phyloP scores from a whole-genome alignment of 768 basidiomycete species.

The Kwoniella mangroviensis region DNA sequence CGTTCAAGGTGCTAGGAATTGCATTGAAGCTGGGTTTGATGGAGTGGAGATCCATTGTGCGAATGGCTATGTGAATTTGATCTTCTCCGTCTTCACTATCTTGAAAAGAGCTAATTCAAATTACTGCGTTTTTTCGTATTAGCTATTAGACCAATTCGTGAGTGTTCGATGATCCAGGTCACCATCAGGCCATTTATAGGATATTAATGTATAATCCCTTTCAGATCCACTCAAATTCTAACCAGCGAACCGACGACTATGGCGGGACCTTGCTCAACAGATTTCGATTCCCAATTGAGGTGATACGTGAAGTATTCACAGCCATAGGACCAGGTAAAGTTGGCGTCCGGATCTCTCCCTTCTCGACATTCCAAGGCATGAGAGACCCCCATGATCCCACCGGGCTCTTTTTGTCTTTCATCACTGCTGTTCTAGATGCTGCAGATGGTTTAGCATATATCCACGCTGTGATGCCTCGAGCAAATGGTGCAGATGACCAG shows the following conservation, averaged over 20 bases:
- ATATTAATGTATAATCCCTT: constrained; percentile 63
- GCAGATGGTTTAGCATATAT: constrained; percentile 17
- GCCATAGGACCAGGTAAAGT: constrained; percentile 65
- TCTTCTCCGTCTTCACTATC: too few species aligned
- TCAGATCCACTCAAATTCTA: constrained; percentile 63
- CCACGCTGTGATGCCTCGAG: constrained; percentile 12
- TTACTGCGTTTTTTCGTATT: constrained; percentile 42
- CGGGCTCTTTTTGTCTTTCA: constrained; percentile 5
- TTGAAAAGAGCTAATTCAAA: constrained; percentile 17
- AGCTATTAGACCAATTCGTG: constrained; percentile 65
- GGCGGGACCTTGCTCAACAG: constrained; percentile 71
- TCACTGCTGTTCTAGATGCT: constrained; percentile 12
- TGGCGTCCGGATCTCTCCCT: constrained; percentile 67
- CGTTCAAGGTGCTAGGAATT: constrained; percentile 66
- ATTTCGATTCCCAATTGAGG: constrained; percentile 64
- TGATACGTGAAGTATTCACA: constrained; percentile 57
- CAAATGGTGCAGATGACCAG: constrained; percentile 1
- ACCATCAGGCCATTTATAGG: constrained; percentile 54
- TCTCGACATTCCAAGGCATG: constrained; percentile 63
- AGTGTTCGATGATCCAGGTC: neutral
- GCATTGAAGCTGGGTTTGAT: constrained; percentile 70
- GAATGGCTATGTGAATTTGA: constrained; percentile 58
- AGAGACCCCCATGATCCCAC: constrained; percentile 51
- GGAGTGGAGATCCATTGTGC: constrained; percentile 63
- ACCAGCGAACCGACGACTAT: constrained; percentile 69